Percentiles rank a stretch among this genome's conserved stretches.
These are phyloP conservation scores for Leptodontidium sp. DNA, from an alignment of 2,329 filamentous ascomycete species.

Conservation along the genomic window DNA sequence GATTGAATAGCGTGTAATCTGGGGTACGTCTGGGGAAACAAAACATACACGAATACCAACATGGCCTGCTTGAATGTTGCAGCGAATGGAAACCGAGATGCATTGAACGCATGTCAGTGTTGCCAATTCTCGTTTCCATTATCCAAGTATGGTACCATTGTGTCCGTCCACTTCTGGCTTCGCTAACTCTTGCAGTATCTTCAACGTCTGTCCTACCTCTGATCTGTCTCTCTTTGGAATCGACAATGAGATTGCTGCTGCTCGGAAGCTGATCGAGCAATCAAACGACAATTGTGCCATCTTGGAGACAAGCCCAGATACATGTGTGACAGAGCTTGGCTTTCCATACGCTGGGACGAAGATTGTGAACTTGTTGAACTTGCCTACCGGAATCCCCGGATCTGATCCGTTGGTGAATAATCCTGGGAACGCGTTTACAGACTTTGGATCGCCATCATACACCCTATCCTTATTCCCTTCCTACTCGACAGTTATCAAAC, in stretches of 20 bases:
- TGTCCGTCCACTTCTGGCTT: no score
- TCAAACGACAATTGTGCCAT: conserved; percentile 28
- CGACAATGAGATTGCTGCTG: conserved; percentile 7
- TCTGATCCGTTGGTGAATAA: conserved; percentile 26
- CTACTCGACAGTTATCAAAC: conserved; percentile 28
- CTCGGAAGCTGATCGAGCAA: background rate
- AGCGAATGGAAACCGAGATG: conserved; percentile 7
- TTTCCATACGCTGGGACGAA: conserved; percentile 18
- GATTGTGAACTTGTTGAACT: conserved; percentile 24
- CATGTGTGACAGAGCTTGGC: conserved; percentile 20
- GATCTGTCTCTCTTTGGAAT: conserved; percentile 24
- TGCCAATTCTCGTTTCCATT: conserved; percentile 20
- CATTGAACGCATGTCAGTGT: conserved; percentile 19
- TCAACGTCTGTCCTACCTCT: conserved; percentile 27
- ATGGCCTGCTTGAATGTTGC: conserved; percentile 18
- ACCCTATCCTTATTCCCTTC: conserved; percentile 21
- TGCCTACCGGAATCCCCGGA: conserved; percentile 27
- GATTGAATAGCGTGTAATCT: conserved; percentile 29
- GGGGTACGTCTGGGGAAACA: conserved; percentile 31
- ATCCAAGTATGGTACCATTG: conserved; percentile 21
- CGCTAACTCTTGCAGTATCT: conserved; percentile 18
- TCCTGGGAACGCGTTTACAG: conserved; percentile 30
- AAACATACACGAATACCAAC: conserved; percentile 12
- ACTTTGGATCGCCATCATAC: conserved; percentile 19
- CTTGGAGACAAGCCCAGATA: conserved; percentile 20